phyloP scores from a whole-genome alignment of 352 stramenopile genomes.

The Phytophthora tubulina region DNA sequence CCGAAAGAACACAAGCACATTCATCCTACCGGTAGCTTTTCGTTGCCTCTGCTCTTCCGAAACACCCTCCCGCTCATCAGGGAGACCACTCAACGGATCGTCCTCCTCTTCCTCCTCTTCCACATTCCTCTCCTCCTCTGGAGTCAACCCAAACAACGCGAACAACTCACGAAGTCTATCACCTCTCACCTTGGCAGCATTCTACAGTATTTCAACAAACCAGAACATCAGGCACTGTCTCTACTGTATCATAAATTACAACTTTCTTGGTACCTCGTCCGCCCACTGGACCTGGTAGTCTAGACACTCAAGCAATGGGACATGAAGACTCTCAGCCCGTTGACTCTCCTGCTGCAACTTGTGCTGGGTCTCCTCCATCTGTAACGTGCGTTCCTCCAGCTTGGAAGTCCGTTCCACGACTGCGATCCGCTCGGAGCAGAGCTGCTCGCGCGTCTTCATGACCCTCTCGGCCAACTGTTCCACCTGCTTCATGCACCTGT shows the following conservation, averaged over 20 bases:
- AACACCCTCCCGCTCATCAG: slow-evolving; percentile 32
- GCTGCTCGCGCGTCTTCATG: slow-evolving; percentile 74
- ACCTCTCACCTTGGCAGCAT: slow-evolving; percentile 67
- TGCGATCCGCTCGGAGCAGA: slow-evolving; percentile 75
- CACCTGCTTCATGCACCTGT: slow-evolving; percentile 66
- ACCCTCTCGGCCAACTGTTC: slow-evolving; percentile 65
- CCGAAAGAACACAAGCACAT: slow-evolving; percentile 55
- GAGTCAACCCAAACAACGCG: slow-evolving; percentile 55
- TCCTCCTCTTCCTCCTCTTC: slow-evolving; percentile 31
- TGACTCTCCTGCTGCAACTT: slow-evolving; percentile 47
- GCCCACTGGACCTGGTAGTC: slow-evolving; percentile 78
- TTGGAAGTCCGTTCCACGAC: slow-evolving; percentile 63
- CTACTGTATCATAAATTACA: not conserved
- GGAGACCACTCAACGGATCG: slow-evolving; percentile 34
- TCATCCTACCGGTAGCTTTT: slow-evolving; percentile 17
- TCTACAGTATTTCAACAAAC: slow-evolving; percentile 42
- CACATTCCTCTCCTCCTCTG: slow-evolving; percentile 27
- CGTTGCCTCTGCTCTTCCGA: slow-evolving; percentile 25
- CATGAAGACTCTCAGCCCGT: slow-evolving; percentile 49
- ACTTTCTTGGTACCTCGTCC: slow-evolving; percentile 47
- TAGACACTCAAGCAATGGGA: slow-evolving; percentile 65
- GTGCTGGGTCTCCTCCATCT: slow-evolving; percentile 56
- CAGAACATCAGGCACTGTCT: not conserved
- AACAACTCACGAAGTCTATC: slow-evolving; percentile 81
- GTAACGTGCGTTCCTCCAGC: slow-evolving; percentile 57